A percentile compares a stretch with the other conserved stretches of the same genome.
Conservation (phyloP, 2,329 filamentous ascomycete species). For the Macroventuria anomochaeta region DNA sequence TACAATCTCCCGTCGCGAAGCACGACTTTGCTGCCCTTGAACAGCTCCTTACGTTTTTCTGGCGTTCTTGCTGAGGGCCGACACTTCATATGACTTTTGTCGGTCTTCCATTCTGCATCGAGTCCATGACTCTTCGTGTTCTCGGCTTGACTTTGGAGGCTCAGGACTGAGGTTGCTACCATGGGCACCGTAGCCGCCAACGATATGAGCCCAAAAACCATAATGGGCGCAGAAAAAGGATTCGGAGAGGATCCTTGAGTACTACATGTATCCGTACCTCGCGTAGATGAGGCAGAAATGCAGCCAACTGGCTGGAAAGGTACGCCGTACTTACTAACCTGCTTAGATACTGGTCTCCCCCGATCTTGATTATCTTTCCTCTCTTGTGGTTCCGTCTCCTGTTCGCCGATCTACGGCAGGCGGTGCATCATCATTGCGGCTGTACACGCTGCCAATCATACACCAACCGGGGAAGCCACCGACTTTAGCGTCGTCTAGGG, state of each 20-base stretch:
- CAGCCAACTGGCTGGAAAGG: neutral
- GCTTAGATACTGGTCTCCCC: neutral
- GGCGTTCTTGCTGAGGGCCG: constrained; percentile 25
- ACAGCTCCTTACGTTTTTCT: constrained; percentile 27
- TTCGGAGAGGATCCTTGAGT: neutral
- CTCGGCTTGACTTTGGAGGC: constrained; percentile 29
- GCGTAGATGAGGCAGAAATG: neutral
- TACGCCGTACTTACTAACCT: neutral
- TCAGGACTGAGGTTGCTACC: constrained; percentile 28
- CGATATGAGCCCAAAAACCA: constrained; percentile 18
- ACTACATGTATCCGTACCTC: neutral
- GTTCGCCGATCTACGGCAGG: constrained; percentile 12
- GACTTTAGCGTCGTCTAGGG: neutral
- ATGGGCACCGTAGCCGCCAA: constrained; percentile 27
- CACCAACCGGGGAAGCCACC: constrained; percentile 5
- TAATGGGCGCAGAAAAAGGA: neutral
- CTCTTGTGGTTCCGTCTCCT: constrained; percentile 8
- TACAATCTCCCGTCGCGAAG: constrained; percentile 27
- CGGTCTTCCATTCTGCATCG: constrained; percentile 28
- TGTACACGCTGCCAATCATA: constrained; percentile 11
- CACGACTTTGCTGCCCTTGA: constrained; percentile 22
- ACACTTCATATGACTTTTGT: constrained; percentile 30
- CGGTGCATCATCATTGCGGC: constrained; percentile 18
- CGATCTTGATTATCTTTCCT: neutral
- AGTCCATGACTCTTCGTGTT: constrained; percentile 22